Percentiles rank a stretch among this genome's conserved stretches.
Evolutionary conservation across 1,284 basidiomycete genomes (phyloP).

Genomic region (Bjerkandera adusta): DNA sequence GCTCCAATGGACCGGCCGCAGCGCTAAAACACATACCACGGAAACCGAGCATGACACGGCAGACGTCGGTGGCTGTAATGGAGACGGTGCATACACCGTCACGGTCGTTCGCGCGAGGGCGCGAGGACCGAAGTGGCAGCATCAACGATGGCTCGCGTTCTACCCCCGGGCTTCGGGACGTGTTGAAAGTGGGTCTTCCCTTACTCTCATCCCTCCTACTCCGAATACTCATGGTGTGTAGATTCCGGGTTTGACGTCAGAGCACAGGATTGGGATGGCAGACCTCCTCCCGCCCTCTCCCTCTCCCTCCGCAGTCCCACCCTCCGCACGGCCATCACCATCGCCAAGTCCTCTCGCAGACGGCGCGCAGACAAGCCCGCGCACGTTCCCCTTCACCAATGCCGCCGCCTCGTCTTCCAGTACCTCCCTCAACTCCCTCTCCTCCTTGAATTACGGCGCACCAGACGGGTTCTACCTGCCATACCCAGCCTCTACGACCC

Average conservation of each 20-base stretch:
- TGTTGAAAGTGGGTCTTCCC: constrained; percentile 53
- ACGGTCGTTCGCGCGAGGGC: constrained; percentile 39
- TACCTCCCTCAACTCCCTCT: constrained; percentile 29
- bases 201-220: background rate
- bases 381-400: constrained; percentile 21
- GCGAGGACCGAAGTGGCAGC: constrained; percentile 47
- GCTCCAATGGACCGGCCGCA: constrained; percentile 8
- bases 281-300: constrained; percentile 82
- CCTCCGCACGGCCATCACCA: constrained; percentile 32
- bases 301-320: constrained; percentile 42
- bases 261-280: constrained; percentile 63
- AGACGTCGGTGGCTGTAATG: constrained; percentile 46
- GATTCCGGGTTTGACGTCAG: constrained; percentile 66
- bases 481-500: constrained; percentile 12
- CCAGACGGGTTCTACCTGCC: constrained; percentile 20
- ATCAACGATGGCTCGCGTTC: constrained; percentile 37
- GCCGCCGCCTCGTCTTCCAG: constrained; percentile 28
- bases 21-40: constrained; percentile 19
- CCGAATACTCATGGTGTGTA: constrained; percentile 24
- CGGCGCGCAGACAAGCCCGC: constrained; percentile 10
- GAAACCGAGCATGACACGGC: constrained; percentile 42
- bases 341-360: constrained; percentile 37
- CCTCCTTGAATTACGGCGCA: constrained; percentile 26
- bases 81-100: constrained; percentile 41
- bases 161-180: constrained; percentile 66